A percentile compares a stretch with the other conserved stretches of the same genome.
Conservation (phyloP, 768 basidiomycete genomes). For the Mycena capillaripes region DNA sequence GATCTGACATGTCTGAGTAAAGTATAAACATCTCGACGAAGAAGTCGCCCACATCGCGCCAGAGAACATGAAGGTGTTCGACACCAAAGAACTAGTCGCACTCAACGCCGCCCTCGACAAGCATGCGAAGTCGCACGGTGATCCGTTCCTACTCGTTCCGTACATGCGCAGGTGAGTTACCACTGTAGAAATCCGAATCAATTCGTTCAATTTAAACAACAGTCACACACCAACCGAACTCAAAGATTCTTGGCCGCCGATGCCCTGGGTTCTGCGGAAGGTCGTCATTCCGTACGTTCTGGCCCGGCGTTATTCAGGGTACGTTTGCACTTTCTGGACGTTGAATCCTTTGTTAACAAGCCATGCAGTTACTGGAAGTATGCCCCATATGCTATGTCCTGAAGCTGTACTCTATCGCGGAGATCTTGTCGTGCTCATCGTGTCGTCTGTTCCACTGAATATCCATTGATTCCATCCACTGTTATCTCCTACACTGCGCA, state of each 20-base stretch:
- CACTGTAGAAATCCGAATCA: conserved; percentile 16
- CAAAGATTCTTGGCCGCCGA: conserved; percentile 49
- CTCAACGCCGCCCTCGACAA: conserved; percentile 43
- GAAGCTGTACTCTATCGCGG: conserved; percentile 6
- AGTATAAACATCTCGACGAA: conserved; percentile 53
- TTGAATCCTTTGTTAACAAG: neutral
- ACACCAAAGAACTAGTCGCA: conserved; percentile 40
- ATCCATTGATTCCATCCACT: neutral
- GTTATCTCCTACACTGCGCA: neutral
- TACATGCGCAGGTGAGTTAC: conserved; percentile 53
- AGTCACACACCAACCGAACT: conserved; percentile 53
- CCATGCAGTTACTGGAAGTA: conserved; percentile 55
- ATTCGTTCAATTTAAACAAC: neutral
- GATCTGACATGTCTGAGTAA: neutral
- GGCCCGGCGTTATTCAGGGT: conserved; percentile 51
- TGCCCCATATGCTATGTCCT: conserved; percentile 49
- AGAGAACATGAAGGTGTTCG: conserved; percentile 46
- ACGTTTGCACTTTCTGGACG: conserved; percentile 18
- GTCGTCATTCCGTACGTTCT: conserved; percentile 50
- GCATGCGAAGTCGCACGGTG: conserved; percentile 50
- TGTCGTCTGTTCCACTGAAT: neutral
- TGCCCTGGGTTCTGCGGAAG: conserved; percentile 55
- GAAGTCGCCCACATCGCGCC: conserved; percentile 50
- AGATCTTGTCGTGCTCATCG: neutral
- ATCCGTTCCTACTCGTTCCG: conserved; percentile 49